Evolutionary conservation across 2,329 filamentous ascomycete species (phyloP), one percentile per base, ranked within the genome.

Genomic region (Ambrosiella cleistominuta): DNA sequence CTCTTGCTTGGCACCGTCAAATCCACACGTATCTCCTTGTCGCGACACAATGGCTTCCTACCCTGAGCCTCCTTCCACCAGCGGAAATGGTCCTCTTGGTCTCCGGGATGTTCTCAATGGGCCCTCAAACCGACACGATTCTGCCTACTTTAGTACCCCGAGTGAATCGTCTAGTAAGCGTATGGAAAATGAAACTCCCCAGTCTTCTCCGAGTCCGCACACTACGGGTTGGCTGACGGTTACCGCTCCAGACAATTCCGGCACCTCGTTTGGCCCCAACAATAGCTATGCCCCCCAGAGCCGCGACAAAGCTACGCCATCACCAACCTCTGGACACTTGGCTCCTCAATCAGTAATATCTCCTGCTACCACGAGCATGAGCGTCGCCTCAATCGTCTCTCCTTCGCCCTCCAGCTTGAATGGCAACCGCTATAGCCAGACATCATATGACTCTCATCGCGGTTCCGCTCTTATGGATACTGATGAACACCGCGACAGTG

Each of bases 401-500:
- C 78, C 78, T 1, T 74, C 75, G 1, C 71, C 77, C 4, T 70
- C 69, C 4, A 70, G 67, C 62, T 65, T 65, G 11, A 72, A 75
- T 36, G 67, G 70, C 13, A 70, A 72, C 27, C 74, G 75, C 54
- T 73, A 72, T 62, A 72, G 72, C 59, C 67, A 70, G 50, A 67
- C 71, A 52, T 71, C 65, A 12, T 56, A 59, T 44, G 57, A 59
- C 40, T 44, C 55, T 70, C 66, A 42, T 67, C 17, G 51, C 15
- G 39, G 50, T 19, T 38, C 39, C 8, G 13, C 7, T 27, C 56
- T 44, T 7, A 66, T 17, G 62, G 63, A 54, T 62, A 66, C 63
- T 27, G 65, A 66, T 27, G 64, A 67, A 53, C 78, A 85, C 60
- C 79, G 86, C 56, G 86, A 88, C 70, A 90, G 86, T 64, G 83